These are phyloP conservation scores for Yamadazyma friedrichii DNA, from an alignment of 1,139 yeast genomes.

Conservation along the genomic window DNA sequence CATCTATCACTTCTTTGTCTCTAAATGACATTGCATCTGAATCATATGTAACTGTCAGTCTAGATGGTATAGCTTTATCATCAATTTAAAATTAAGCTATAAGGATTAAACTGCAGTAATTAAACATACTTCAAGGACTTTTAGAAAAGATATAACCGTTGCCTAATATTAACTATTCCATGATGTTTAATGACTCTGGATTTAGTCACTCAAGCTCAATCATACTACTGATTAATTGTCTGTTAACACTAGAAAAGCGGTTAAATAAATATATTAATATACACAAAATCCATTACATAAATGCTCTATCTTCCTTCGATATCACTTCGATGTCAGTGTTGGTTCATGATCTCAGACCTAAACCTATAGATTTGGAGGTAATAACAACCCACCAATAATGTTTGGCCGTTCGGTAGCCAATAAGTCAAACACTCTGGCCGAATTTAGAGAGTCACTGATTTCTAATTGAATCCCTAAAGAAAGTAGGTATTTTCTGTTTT, in stretches of 20 bases:
- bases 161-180: no score
- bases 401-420: slow-evolving; percentile 78
- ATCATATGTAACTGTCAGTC: no score
- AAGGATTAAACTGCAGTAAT: no score
- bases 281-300: neutral
- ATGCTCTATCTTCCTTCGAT: neutral
- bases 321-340: neutral
- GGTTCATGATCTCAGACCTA: slow-evolving; percentile 15
- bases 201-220: neutral
- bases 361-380: slow-evolving; percentile 59
- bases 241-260: no score
- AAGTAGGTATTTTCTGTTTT: slow-evolving; percentile 48
- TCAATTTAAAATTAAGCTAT: no score
- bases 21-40: no score
- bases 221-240: neutral
- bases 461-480: slow-evolving; percentile 68
- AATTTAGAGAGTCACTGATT: slow-evolving; percentile 62
- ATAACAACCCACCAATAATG: slow-evolving; percentile 63
- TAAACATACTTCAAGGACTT: no score
- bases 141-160: neutral
- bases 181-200: no score
- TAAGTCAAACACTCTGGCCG: slow-evolving; percentile 71
- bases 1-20: no score
- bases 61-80: no score
- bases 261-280: neutral